phyloP scores from a whole-genome alignment of 208 protist genomes.

The Wallacemonas sp. region DNA sequence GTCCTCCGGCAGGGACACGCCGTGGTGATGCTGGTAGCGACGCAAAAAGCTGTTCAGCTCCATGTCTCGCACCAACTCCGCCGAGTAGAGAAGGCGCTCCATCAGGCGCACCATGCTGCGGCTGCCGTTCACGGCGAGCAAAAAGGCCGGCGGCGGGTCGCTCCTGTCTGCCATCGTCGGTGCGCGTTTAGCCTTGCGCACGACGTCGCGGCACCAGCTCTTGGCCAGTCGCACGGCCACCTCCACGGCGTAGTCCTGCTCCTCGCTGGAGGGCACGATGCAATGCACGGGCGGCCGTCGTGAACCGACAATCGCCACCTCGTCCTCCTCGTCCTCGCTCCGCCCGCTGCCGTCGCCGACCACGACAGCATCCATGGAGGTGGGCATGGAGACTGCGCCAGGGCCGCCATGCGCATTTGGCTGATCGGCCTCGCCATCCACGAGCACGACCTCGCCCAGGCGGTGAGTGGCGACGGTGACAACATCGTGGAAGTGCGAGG shows the following conservation, averaged over 20 bases:
- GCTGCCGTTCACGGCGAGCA: constrained; percentile 12
- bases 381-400: constrained; percentile 4
- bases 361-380: constrained; percentile 24
- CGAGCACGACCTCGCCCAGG: constrained; percentile 44
- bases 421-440: background rate
- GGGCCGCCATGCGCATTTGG: background rate
- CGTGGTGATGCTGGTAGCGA: constrained; percentile 53
- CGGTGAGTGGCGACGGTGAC: constrained; percentile 76
- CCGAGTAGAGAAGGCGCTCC: constrained; percentile 54
- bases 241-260: constrained; percentile 65
- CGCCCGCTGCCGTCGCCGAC: constrained; percentile 31
- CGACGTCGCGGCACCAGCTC: constrained; percentile 51
- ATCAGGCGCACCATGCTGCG: constrained; percentile 47
- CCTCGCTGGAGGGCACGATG: constrained; percentile 54
- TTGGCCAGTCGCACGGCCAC: constrained; percentile 45
- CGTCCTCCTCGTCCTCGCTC: constrained; percentile 30
- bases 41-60: constrained; percentile 65
- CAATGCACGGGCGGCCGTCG: background rate
- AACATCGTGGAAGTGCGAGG: constrained; percentile 67
- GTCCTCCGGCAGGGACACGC: constrained; percentile 27
- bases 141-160: background rate
- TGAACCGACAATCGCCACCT: constrained; percentile 21
- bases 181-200: constrained; percentile 7
- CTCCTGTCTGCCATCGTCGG: background rate
- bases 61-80: constrained; percentile 52